Conservation (phyloP, 106 monocot species). For the Gastrodia elata region DNA sequence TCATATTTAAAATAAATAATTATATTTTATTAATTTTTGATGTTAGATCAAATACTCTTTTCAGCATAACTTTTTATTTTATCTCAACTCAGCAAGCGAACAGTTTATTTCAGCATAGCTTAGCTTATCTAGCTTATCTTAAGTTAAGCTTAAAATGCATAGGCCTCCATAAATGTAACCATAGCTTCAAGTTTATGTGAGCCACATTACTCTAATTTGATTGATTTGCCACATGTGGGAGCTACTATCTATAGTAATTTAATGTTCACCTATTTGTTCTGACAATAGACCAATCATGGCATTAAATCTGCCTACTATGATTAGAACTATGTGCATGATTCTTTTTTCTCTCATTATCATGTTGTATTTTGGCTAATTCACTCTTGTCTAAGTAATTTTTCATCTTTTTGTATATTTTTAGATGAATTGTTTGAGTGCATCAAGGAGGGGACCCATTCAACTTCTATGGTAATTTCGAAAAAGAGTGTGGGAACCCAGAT, state of each 20-base stretch:
- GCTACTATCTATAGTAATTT: neutral
- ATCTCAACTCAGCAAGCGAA: too few species aligned
- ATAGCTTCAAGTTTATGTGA: too few species aligned
- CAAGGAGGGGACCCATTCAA: conserved; percentile 16
- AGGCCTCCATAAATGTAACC: too few species aligned
- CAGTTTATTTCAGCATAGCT: too few species aligned
- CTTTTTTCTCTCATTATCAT: neutral
- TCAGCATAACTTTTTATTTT: too few species aligned
- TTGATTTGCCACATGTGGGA: neutral
- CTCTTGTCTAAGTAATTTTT: neutral
- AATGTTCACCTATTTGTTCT: neutral
- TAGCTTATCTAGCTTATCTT: neutral
- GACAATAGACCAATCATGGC: neutral
- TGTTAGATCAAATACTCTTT: too few species aligned
- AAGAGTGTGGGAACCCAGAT: conserved; percentile 82
- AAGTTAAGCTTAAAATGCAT: too few species aligned
- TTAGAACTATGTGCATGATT: neutral
- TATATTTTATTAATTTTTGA: too few species aligned
- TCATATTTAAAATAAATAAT: too few species aligned
- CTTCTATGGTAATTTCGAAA: conserved; percentile 26
- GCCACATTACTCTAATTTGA: neutral
- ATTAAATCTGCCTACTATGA: neutral
- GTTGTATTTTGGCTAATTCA: neutral
- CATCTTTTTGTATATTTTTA: conserved; percentile 10
- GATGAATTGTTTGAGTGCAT: conserved; percentile 40